Evolutionary conservation across 208 protist species (phyloP).

Genomic region (Leishmania turanica): DNA sequence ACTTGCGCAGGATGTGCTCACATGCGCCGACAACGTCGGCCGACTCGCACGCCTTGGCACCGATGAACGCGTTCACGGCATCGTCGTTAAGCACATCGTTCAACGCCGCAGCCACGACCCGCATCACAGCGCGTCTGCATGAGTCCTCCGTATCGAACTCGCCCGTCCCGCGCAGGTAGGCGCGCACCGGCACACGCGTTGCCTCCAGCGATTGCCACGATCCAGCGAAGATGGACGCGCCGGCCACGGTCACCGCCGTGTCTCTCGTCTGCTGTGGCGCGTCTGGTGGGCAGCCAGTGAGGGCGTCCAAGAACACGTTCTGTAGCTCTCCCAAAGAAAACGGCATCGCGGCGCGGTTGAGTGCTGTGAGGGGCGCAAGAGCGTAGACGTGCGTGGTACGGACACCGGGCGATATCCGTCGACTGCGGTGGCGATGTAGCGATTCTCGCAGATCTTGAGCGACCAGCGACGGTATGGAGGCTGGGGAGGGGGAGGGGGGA

Average conservation of each 20-base stretch:
- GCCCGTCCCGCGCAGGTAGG: constrained; percentile 17
- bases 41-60: constrained; percentile 2
- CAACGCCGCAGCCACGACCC: constrained; percentile 15
- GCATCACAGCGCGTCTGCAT: constrained; percentile 2
- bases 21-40: constrained; percentile 12
- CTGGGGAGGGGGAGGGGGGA: background rate
- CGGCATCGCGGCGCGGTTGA: background rate
- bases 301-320: constrained; percentile 17
- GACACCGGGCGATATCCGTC: background rate
- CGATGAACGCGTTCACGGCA: constrained; percentile 21
- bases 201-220: constrained; percentile 30
- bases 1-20: constrained; percentile 3
- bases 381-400: background rate
- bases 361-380: background rate
- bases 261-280: constrained; percentile 10
- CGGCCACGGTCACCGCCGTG: constrained; percentile 20
- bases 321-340: constrained; percentile 22
- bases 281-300: constrained; percentile 4
- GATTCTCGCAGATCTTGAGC: background rate
- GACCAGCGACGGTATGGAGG: background rate
- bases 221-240: constrained; percentile 21
- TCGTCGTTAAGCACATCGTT: constrained; percentile 11
- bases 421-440: background rate
- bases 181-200: constrained; percentile 26
- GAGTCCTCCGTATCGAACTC: constrained; percentile 19